Percentiles rank a stretch among this genome's conserved stretches.
phyloP scores from a whole-genome alignment of 768 basidiomycete species.

The Boletus subcaerulescens region DNA sequence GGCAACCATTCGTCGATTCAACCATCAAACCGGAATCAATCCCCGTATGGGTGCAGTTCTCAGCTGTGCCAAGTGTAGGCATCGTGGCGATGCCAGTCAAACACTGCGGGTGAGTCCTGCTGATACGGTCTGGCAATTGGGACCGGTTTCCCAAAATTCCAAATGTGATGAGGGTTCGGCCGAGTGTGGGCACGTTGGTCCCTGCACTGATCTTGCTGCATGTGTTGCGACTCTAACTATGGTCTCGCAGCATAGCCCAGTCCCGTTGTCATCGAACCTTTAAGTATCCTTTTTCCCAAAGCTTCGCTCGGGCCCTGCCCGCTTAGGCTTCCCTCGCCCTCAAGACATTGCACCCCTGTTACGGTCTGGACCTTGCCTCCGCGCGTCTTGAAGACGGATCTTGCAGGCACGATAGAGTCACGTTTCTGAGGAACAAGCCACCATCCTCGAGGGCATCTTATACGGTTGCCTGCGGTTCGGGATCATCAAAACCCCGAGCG shows the following conservation, averaged over 20 bases:
- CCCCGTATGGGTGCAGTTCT: conserved; percentile 17
- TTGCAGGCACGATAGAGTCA: conserved; percentile 9
- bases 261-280: conserved; percentile 31
- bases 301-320: conserved; percentile 1
- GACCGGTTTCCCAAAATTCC: conserved; percentile 16
- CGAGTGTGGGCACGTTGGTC: conserved; percentile 10
- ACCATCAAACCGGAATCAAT: conserved; percentile 19
- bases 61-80: conserved; percentile 4
- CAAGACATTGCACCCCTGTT: conserved; percentile 9
- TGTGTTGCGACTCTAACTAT: conserved; percentile 15
- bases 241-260: conserved; percentile 27
- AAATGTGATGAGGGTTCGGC: conserved; percentile 2
- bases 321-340: conserved; percentile 5
- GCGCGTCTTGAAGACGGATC: conserved; percentile 11
- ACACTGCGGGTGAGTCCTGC: conserved; percentile 9
- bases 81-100: conserved; percentile 26
- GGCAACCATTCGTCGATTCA: conserved; percentile 15
- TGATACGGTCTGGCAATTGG: conserved; percentile 16
- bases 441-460: background rate
- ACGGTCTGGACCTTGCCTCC: background rate
- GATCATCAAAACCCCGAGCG: conserved; percentile 4
- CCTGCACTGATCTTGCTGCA: background rate
- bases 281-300: conserved; percentile 14
- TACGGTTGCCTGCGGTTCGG: background rate
- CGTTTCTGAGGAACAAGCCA: background rate